These are phyloP conservation scores for Teunomyces atbi DNA, from an alignment of 805 yeast genomes.

Conservation along the genomic window DNA sequence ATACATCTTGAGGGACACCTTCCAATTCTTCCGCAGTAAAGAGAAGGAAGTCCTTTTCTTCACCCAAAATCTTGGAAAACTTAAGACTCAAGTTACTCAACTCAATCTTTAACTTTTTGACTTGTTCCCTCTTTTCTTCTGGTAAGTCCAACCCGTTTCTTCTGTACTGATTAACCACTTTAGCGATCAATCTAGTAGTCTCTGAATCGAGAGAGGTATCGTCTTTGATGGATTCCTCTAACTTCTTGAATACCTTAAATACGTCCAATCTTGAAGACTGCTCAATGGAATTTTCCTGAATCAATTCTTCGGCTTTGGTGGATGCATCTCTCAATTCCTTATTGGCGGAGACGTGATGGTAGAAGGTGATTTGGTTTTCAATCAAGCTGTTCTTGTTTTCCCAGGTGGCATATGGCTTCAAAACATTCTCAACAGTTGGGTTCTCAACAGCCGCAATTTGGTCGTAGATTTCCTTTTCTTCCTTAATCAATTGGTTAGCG, in stretches of 20 bases:
- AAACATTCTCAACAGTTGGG: slow-evolving; percentile 57
- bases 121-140: slow-evolving; percentile 50
- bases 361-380: slow-evolving; percentile 58
- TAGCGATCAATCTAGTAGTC: slow-evolving; percentile 54
- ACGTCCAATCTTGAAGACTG: slow-evolving; percentile 64
- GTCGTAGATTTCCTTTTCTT: slow-evolving; percentile 50
- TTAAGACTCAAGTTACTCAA: slow-evolving; percentile 55
- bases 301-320: slow-evolving; percentile 54
- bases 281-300: slow-evolving; percentile 61
- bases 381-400: slow-evolving; percentile 49
- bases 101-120: slow-evolving; percentile 57
- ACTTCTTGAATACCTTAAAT: slow-evolving; percentile 54
- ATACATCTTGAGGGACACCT: slow-evolving; percentile 69
- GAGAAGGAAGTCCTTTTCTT: slow-evolving; percentile 58
- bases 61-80: slow-evolving; percentile 67
- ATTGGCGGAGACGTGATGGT: slow-evolving; percentile 67
- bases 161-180: slow-evolving; percentile 53
- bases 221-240: slow-evolving; percentile 37
- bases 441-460: slow-evolving; percentile 45
- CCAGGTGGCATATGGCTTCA: slow-evolving; percentile 50
- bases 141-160: slow-evolving; percentile 70
- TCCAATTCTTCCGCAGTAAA: slow-evolving; percentile 65
- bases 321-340: slow-evolving; percentile 73
- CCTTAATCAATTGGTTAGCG: slow-evolving; percentile 45
- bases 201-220: slow-evolving; percentile 46